A percentile compares a stretch with the other conserved stretches of the same genome.
These are phyloP conservation scores for Entomortierella parvispora DNA, from an alignment of 192 early-diverging fungal genomes.

Conservation along the genomic window DNA sequence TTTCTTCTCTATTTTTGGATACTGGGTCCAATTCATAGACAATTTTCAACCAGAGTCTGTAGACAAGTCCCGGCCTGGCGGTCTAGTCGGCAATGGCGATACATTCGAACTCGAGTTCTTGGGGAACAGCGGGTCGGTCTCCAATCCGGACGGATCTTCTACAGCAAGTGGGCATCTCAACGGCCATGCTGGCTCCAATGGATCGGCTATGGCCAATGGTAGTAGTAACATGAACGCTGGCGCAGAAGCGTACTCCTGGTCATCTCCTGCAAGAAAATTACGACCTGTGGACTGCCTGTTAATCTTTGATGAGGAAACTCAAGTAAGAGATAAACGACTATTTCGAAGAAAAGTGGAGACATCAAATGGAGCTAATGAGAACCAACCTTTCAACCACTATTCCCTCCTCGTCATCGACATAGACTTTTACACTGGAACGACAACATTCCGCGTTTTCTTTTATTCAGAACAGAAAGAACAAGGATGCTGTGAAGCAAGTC, in stretches of 20 bases:
- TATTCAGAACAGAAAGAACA: slow-evolving; percentile 29
- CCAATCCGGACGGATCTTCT: background rate
- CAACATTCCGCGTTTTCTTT: slow-evolving; percentile 43
- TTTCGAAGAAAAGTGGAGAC: background rate
- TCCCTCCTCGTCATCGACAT: no score
- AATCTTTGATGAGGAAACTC: slow-evolving; percentile 47
- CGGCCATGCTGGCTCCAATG: no score
- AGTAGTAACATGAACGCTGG: background rate
- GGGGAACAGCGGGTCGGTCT: slow-evolving; percentile 21
- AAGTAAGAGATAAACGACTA: slow-evolving; percentile 9
- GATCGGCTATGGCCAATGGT: background rate
- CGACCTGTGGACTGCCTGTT: slow-evolving; percentile 39
- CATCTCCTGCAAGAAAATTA: slow-evolving; percentile 11
- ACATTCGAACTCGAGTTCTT: slow-evolving; percentile 44
- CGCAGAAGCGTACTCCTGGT: slow-evolving; percentile 36
- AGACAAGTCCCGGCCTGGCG: slow-evolving; percentile 43
- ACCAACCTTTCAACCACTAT: background rate
- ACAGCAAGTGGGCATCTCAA: no score
- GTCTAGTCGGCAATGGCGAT: slow-evolving; percentile 42
- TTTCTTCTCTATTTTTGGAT: background rate
- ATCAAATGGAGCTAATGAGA: background rate
- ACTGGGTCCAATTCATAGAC: slow-evolving; percentile 6
- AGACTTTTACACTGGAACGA: slow-evolving; percentile 43
- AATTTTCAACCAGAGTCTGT: slow-evolving; percentile 51
- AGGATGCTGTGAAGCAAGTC: slow-evolving; percentile 21